Conservation (phyloP, 768 basidiomycete genomes). For the Russula virescens region DNA sequence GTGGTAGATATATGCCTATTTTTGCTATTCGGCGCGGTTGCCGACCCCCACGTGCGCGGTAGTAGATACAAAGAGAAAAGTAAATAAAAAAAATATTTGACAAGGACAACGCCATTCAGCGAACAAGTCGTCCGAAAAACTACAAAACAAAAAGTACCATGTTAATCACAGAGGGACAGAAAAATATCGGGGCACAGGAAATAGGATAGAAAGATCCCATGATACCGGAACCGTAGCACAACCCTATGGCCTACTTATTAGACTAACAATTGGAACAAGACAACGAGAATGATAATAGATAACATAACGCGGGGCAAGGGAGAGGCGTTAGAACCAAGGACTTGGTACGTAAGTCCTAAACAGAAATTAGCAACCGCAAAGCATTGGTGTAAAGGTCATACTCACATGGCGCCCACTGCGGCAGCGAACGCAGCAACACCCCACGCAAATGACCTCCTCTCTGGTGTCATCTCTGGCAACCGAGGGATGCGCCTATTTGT, state of each 20-base stretch:
- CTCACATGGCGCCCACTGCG: slow-evolving; percentile 76
- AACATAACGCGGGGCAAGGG: not conserved
- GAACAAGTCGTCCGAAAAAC: slow-evolving; percentile 1
- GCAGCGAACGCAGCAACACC: slow-evolving; percentile 79
- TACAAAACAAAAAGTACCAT: slow-evolving; percentile 4
- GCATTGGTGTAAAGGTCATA: slow-evolving; percentile 23
- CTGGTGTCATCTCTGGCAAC: slow-evolving; percentile 50
- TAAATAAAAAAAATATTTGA: slow-evolving; percentile 9
- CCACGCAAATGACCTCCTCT: slow-evolving; percentile 75
- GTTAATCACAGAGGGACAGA: not conserved
- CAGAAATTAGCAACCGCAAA: slow-evolving; percentile 2
- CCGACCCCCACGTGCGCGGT: not conserved
- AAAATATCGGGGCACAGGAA: not conserved
- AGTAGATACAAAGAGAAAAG: slow-evolving; percentile 18
- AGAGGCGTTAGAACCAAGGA: slow-evolving; percentile 41
- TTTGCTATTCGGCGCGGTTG: not conserved
- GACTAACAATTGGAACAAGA: slow-evolving; percentile 8
- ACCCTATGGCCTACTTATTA: slow-evolving; percentile 7
- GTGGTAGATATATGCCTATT: not conserved
- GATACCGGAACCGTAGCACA: slow-evolving; percentile 1
- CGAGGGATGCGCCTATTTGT: slow-evolving; percentile 60
- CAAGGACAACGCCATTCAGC: not conserved
- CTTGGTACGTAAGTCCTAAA: slow-evolving; percentile 55
- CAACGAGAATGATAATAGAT: slow-evolving; percentile 1
- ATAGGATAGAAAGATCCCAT: not conserved